Evolutionary conservation across 2,329 filamentous ascomycete species (phyloP).

Genomic region (Furcasterigmium sp.): DNA sequence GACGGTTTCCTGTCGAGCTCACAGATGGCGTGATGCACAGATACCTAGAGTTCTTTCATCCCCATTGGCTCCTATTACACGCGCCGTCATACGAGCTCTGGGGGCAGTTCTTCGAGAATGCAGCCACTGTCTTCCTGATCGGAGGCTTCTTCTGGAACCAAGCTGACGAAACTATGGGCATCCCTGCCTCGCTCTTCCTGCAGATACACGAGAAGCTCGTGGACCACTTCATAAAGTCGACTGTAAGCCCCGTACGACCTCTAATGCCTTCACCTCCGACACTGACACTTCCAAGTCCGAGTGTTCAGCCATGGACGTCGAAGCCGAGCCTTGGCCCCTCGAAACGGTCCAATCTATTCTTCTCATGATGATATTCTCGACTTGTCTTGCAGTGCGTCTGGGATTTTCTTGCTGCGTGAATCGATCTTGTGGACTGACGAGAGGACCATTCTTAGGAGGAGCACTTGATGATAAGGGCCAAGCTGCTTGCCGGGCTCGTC

Average conservation of each 20-base stretch:
- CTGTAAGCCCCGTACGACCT: too few relatives aligned
- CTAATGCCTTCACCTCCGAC: too few relatives aligned
- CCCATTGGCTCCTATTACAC: background rate
- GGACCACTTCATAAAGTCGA: too few relatives aligned
- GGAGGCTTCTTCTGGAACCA: background rate
- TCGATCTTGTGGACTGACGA: too few relatives aligned
- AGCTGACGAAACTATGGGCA: background rate
- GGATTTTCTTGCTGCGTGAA: background rate
- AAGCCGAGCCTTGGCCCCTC: background rate
- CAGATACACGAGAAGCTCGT: background rate
- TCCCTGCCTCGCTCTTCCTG: background rate
- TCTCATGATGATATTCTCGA: background rate
- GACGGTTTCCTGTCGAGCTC: background rate
- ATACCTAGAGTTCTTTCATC: background rate
- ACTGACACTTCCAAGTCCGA: background rate
- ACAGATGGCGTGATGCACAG: background rate
- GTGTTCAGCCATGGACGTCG: background rate
- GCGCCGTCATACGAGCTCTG: background rate
- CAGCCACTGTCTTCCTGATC: background rate
- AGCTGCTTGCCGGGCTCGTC: background rate
- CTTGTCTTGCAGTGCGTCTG: background rate
- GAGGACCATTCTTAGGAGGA: too few relatives aligned
- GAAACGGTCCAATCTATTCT: background rate
- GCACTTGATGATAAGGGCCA: background rate
- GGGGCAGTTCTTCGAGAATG: background rate